Conservation (phyloP, 768 basidiomycete species). For the Leccinellum luteum region DNA sequence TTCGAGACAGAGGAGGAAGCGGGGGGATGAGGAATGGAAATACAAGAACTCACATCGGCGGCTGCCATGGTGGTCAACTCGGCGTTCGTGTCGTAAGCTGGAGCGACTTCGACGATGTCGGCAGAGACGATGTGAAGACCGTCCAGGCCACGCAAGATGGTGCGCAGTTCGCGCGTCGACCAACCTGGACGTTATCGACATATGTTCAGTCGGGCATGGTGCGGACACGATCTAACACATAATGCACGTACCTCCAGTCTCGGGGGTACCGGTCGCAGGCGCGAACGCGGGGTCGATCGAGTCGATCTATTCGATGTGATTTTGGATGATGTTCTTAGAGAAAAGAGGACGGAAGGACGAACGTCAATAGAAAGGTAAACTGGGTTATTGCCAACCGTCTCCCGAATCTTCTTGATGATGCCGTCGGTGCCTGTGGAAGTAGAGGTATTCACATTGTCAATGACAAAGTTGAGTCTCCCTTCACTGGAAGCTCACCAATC, state of each 20-base stretch:
- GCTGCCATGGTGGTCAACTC: constrained; percentile 65
- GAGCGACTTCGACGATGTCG: constrained; percentile 84
- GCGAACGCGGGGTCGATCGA: constrained; percentile 81
- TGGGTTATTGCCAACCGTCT: constrained; percentile 70
- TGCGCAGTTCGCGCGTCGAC: constrained; percentile 79
- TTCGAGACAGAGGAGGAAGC: no score
- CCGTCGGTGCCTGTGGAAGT: constrained; percentile 57
- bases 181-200: constrained; percentile 35
- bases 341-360: constrained; percentile 15
- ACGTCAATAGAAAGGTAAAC: constrained; percentile 82
- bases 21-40: background rate
- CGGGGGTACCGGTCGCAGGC: constrained; percentile 82
- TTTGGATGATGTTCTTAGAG: background rate
- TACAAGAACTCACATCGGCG: constrained; percentile 45
- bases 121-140: constrained; percentile 76
- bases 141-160: constrained; percentile 71
- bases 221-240: background rate
- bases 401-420: constrained; percentile 77
- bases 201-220: background rate
- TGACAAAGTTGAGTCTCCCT: background rate
- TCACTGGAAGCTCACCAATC: constrained; percentile 48
- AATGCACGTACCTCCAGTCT: constrained; percentile 56
- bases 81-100: constrained; percentile 71
- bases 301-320: constrained; percentile 50
- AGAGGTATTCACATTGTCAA: background rate